A percentile compares a stretch with the other conserved stretches of the same genome.
Conservation (phyloP, 1,284 basidiomycete species). For the Papiliotrema laurentii region DNA sequence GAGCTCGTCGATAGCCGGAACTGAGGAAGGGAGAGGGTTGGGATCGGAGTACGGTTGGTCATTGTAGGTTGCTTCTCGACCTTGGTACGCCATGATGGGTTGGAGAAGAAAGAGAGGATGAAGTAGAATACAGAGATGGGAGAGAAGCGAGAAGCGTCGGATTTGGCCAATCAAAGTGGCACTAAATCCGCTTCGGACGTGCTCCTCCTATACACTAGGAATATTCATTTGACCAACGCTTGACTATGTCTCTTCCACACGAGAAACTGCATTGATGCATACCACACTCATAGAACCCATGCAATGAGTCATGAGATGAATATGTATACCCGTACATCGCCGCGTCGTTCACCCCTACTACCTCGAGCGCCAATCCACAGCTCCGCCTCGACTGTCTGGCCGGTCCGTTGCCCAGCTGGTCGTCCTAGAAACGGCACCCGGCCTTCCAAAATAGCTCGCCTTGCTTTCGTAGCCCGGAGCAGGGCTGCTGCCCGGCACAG, state of each 20-base stretch:
- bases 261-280: no score
- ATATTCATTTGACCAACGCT: no score
- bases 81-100: constrained; percentile 27
- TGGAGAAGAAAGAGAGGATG: no score
- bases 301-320: no score
- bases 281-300: no score
- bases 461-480: not conserved
- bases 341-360: no score
- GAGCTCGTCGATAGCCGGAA: constrained; percentile 85
- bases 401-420: constrained; percentile 13
- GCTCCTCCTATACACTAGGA: not conserved
- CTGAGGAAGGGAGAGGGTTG: constrained; percentile 64
- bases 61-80: constrained; percentile 33
- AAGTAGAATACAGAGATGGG: not conserved
- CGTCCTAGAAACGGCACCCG: constrained; percentile 5
- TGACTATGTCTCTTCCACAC: no score
- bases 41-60: constrained; percentile 60
- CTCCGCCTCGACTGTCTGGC: no score
- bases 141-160: not conserved
- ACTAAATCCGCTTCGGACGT: not conserved
- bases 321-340: no score
- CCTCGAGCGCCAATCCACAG: no score
- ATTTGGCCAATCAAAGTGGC: not conserved
- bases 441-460: constrained; percentile 4
- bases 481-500: not conserved